phyloP scores from a whole-genome alignment of 108 stramenopile genomes.

The Fistulifera solaris region DNA sequence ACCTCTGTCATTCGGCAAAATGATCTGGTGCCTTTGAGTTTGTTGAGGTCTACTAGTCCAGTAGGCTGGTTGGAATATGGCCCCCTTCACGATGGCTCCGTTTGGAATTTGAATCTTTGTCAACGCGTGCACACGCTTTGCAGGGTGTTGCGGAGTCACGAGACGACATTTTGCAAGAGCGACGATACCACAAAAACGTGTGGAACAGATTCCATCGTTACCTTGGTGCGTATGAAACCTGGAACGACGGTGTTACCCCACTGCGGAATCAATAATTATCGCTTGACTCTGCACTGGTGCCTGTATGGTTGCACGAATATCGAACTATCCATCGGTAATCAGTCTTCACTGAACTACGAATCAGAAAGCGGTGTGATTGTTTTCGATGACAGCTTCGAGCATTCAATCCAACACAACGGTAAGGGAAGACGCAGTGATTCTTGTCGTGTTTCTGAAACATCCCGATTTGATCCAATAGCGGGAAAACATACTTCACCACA shows the following conservation, averaged over 20 bases:
- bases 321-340: background rate
- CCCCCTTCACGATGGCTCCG: slow-evolving; percentile 7
- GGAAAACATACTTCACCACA: too few relatives aligned
- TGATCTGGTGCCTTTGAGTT: too few relatives aligned
- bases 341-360: slow-evolving; percentile 4
- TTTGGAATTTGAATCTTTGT: slow-evolving; percentile 6
- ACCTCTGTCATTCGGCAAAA: too few relatives aligned
- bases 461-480: too few relatives aligned
- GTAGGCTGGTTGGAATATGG: slow-evolving; percentile 12
- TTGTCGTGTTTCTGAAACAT: background rate
- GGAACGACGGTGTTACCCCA: slow-evolving; percentile 13
- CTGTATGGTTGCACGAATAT: slow-evolving; percentile 6
- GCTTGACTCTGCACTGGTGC: slow-evolving; percentile 6
- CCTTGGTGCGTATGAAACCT: slow-evolving; percentile 10
- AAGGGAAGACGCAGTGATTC: background rate
- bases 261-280: slow-evolving; percentile 10
- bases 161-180: background rate
- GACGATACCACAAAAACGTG: background rate
- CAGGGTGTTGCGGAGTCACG: background rate
- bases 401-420: slow-evolving; percentile 8
- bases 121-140: slow-evolving; percentile 7
- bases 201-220: slow-evolving; percentile 3
- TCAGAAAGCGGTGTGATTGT: slow-evolving; percentile 9
- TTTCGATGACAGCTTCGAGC: slow-evolving; percentile 14
- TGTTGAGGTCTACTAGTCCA: background rate